A percentile compares a stretch with the other conserved stretches of the same genome.
phyloP scores from a whole-genome alignment of 164 flowering plant species.

The Echeveria elegans region DNA sequence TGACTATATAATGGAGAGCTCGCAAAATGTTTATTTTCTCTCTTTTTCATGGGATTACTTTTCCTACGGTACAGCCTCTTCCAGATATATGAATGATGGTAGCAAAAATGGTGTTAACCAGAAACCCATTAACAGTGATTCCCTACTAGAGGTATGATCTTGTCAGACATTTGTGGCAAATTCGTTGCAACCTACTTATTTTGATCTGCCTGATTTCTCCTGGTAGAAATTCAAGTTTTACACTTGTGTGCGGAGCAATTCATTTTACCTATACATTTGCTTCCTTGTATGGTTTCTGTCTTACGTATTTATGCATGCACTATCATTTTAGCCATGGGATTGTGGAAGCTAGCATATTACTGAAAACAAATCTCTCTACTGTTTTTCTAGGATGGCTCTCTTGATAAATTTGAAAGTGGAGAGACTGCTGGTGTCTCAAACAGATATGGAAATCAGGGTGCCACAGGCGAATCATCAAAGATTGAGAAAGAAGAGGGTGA shows the following conservation, averaged over 20 bases:
- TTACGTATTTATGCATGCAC: background rate
- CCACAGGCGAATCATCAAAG: slow-evolving; percentile 22
- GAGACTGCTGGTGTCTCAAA: slow-evolving; percentile 17
- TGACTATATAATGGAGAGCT: too few species aligned
- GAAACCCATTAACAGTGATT: slow-evolving; percentile 17
- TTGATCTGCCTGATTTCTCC: background rate
- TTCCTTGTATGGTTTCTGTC: background rate
- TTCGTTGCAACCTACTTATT: background rate
- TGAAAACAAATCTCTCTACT: background rate
- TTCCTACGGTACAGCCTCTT: slow-evolving; percentile 23
- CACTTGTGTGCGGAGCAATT: background rate
- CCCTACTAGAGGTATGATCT: slow-evolving; percentile 28
- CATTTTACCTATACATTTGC: background rate
- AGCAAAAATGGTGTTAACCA: slow-evolving; percentile 17
- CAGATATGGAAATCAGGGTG: slow-evolving; percentile 18
- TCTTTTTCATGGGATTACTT: too few species aligned
- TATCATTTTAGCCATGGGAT: background rate
- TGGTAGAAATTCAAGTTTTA: background rate
- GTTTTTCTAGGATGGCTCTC: slow-evolving; percentile 26
- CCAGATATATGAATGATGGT: slow-evolving; percentile 13
- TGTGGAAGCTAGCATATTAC: background rate
- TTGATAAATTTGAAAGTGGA: slow-evolving; percentile 23
- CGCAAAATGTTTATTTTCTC: too few species aligned
- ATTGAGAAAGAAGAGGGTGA: slow-evolving; percentile 69
- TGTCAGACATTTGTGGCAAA: background rate